Conservation (phyloP, 2,329 filamentous ascomycete species). For the Rosellinia necatrix region DNA sequence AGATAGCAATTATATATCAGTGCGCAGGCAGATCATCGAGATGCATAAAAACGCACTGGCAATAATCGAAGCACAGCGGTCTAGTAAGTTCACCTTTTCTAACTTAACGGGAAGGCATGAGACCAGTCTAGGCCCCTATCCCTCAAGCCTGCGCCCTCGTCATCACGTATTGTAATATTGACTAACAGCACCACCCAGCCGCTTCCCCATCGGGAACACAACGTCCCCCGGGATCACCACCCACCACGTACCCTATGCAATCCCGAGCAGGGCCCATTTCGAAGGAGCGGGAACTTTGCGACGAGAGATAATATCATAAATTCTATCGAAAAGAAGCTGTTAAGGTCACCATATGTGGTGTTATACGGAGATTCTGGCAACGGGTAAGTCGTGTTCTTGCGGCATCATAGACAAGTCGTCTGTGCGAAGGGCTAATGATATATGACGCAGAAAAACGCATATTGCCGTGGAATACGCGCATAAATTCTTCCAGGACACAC, state of each 20-base stretch:
- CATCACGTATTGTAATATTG: background rate
- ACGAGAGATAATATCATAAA: background rate
- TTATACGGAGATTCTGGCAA: background rate
- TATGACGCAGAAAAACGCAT: constrained; percentile 1
- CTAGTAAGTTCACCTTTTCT: background rate
- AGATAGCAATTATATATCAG: background rate
- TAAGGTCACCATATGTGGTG: background rate
- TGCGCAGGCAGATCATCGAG: background rate
- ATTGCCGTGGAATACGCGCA: constrained; percentile 2
- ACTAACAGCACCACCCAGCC: too few species aligned
- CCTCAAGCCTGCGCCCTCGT: background rate
- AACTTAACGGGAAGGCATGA: background rate
- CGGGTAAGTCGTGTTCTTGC: background rate
- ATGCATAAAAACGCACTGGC: background rate
- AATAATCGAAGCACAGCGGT: background rate
- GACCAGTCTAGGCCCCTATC: background rate
- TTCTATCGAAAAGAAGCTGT: background rate
- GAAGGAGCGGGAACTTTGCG: background rate
- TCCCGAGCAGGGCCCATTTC: background rate
- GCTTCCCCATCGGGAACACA: too few species aligned
- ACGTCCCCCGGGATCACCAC: too few species aligned
- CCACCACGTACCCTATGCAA: background rate
- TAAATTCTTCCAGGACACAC: background rate
- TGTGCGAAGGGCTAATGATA: background rate
- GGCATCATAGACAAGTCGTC: background rate